A percentile compares a stretch with the other conserved stretches of the same genome.
Conservation (phyloP, 129 eudicot species). For the sunflower (Helianthus annuus) region DNA sequence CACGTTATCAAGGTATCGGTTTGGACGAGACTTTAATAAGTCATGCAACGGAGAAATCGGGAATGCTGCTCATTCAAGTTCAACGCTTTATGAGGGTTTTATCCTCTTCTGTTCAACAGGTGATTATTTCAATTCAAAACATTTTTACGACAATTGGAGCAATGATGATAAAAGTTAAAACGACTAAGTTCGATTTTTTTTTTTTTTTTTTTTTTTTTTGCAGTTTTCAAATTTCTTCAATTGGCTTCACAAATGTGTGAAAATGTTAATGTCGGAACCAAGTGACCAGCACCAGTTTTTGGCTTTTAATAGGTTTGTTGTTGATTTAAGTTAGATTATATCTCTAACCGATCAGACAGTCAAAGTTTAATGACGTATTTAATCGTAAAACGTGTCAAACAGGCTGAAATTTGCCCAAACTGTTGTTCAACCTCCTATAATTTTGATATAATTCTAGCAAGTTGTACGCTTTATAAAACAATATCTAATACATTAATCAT, state of each 20-base stretch:
- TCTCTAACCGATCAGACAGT: not conserved
- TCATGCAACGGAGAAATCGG: constrained; percentile 80
- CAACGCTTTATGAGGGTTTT: constrained; percentile 81
- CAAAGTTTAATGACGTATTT: too few relatives aligned
- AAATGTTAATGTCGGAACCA: constrained; percentile 91
- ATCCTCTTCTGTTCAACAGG: constrained; percentile 91
- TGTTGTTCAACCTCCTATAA: constrained; percentile 2
- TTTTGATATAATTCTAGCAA: not conserved
- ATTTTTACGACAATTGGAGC: not conserved
- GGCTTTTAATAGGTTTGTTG: constrained; percentile 70
- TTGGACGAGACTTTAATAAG: constrained; percentile 79
- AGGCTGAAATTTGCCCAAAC: not conserved
- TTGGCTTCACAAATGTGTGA: constrained; percentile 92
- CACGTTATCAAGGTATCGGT: constrained; percentile 76
- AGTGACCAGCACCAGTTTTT: constrained; percentile 79
- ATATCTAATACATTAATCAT: constrained; percentile 1
- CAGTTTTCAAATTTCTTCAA: constrained; percentile 96
- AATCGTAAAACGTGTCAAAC: too few relatives aligned
- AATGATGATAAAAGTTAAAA: not conserved
- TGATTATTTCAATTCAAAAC: constrained; percentile 23
- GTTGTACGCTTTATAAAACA: not conserved
- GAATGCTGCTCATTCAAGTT: constrained; percentile 76
- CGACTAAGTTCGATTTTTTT: constrained; percentile 43
- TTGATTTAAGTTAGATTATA: not conserved
- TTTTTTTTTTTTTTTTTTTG: constrained; percentile 19